Percentiles rank a stretch among this genome's conserved stretches.
These are phyloP conservation scores for Metarhizium sp. DNA, from an alignment of 2,329 filamentous ascomycete species.

Conservation along the genomic window DNA sequence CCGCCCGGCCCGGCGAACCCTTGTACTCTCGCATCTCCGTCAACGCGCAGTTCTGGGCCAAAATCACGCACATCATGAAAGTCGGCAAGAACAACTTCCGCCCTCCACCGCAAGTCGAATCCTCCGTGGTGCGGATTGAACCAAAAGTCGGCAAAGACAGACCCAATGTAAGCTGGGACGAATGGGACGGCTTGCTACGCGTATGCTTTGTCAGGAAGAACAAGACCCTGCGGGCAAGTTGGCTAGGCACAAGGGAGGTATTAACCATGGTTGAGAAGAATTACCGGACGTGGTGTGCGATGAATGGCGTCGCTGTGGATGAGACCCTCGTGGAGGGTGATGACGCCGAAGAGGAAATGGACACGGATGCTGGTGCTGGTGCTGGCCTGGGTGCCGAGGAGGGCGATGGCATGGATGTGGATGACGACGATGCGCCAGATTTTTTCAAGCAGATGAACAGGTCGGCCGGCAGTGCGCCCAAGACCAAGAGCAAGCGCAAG, in stretches of 20 bases:
- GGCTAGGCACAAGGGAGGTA: constrained; percentile 71
- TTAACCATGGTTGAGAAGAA: constrained; percentile 77
- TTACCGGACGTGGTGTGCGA: constrained; percentile 82
- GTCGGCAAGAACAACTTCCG: constrained; percentile 96
- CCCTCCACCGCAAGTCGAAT: constrained; percentile 87
- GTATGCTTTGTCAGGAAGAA: constrained; percentile 73
- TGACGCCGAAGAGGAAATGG: constrained; percentile 29
- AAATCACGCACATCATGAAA: constrained; percentile 69
- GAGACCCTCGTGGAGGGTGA: constrained; percentile 46
- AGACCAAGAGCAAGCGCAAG: constrained; percentile 61
- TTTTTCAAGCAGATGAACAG: constrained; percentile 66
- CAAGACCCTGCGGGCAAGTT: constrained; percentile 74
- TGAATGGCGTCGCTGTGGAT: constrained; percentile 72
- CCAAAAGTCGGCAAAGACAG: constrained; percentile 69
- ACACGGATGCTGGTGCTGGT: constrained; percentile 27
- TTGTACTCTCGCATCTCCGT: constrained; percentile 87
- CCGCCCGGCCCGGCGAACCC: constrained; percentile 78
- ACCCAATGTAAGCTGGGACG: constrained; percentile 84
- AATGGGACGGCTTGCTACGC: constrained; percentile 84
- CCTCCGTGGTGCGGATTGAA: constrained; percentile 79
- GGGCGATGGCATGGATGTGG: constrained; percentile 42
- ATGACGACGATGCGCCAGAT: constrained; percentile 66
- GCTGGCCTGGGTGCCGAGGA: constrained; percentile 30
- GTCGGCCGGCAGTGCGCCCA: constrained; percentile 29
- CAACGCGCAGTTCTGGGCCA: constrained; percentile 82